Conservation (phyloP, 1,284 basidiomycete species). For the Melampsora larici-populina region DNA sequence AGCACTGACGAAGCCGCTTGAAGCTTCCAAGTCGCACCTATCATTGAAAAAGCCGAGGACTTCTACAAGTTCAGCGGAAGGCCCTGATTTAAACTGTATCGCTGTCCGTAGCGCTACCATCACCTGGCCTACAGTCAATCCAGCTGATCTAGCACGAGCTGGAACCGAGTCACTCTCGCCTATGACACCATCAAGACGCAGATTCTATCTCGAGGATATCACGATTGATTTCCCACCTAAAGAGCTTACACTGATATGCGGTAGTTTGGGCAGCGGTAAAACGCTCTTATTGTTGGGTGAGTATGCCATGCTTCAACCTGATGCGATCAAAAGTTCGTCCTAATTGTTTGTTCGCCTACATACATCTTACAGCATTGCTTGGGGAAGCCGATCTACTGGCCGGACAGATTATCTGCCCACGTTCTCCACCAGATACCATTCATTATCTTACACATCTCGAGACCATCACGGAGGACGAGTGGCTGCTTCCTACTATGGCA, state of each 20-base stretch:
- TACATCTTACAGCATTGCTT: not conserved
- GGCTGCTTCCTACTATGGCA: constrained; percentile 56
- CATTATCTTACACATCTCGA: constrained; percentile 3
- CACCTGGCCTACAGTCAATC: not conserved
- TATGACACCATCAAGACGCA: constrained; percentile 13
- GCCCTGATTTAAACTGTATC: not conserved
- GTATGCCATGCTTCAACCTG: constrained; percentile 44
- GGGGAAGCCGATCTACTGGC: constrained; percentile 5
- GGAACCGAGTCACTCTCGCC: not conserved
- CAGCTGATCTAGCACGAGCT: not conserved
- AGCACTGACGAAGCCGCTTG: constrained; percentile 2
- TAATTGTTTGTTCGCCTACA: constrained; percentile 12
- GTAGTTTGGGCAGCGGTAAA: constrained; percentile 50
- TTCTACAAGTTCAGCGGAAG: not conserved
- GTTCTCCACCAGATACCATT: constrained; percentile 8
- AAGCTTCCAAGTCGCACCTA: not conserved
- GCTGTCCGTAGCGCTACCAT: not conserved
- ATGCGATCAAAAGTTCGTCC: constrained; percentile 22
- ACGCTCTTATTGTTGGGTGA: constrained; percentile 49
- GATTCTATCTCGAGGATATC: constrained; percentile 47
- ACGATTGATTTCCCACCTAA: constrained; percentile 46
- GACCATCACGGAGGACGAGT: not conserved
- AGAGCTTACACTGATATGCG: constrained; percentile 47
- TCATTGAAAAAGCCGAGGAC: not conserved
- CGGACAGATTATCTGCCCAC: constrained; percentile 11